phyloP scores from a whole-genome alignment of 202 grass and related monocot species.

The Brachypodium distachyon region DNA sequence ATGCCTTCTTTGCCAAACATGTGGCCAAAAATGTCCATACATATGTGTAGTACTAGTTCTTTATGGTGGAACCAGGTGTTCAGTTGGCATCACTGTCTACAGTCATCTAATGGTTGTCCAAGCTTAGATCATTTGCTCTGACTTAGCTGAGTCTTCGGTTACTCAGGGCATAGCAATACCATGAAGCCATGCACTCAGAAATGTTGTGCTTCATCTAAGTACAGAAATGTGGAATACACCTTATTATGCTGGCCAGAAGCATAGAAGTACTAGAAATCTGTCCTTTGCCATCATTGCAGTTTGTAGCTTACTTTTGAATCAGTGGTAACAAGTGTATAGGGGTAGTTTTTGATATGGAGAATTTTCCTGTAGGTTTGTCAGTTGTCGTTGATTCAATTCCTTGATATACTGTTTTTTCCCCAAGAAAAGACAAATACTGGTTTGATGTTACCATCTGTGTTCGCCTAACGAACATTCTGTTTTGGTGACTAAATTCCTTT shows the following conservation, averaged over 20 bases:
- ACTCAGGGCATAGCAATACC: background rate
- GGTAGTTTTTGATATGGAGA: background rate
- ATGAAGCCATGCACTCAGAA: background rate
- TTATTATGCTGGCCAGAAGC: background rate
- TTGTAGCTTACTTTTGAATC: background rate
- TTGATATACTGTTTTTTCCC: too few species aligned
- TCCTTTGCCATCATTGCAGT: background rate
- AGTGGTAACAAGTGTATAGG: background rate
- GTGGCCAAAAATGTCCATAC: background rate
- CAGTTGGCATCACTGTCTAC: background rate
- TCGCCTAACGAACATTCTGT: background rate
- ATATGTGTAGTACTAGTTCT: background rate
- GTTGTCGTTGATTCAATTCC: background rate
- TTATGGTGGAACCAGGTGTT: background rate
- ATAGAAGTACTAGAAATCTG: background rate
- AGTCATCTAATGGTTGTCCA: background rate
- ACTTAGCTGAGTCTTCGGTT: background rate
- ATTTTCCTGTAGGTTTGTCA: background rate
- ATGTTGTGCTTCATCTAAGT: background rate
- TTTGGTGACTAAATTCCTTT: background rate
- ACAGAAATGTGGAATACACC: background rate
- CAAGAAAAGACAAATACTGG: too few species aligned
- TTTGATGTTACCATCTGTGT: background rate
- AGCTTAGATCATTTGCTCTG: background rate
- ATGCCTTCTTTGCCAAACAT: constrained; percentile 1